These are phyloP conservation scores for Plasmopara muralis DNA, from an alignment of 352 stramenopile genomes.

Conservation along the genomic window DNA sequence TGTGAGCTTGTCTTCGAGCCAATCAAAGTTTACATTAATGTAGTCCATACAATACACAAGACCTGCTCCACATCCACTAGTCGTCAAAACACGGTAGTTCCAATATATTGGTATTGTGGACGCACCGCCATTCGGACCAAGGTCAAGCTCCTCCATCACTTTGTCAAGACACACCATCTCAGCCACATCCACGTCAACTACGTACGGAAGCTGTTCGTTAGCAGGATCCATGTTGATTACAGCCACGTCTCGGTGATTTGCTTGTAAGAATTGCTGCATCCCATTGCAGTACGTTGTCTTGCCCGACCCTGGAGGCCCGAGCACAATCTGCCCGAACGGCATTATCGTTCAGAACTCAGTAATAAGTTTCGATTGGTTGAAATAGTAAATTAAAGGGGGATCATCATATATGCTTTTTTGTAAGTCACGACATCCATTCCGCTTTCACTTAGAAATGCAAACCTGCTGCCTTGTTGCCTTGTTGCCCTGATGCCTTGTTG, in stretches of 20 bases:
- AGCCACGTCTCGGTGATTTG: slow-evolving; percentile 59
- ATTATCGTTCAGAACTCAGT: slow-evolving; percentile 20
- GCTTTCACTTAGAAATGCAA: too few relatives aligned
- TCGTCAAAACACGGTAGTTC: background rate
- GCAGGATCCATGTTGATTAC: slow-evolving; percentile 98
- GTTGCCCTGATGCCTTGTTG: too few relatives aligned
- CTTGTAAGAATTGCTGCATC: slow-evolving; percentile 92
- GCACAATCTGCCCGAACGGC: slow-evolving; percentile 73
- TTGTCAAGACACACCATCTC: slow-evolving; percentile 96
- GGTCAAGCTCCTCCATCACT: slow-evolving; percentile 90
- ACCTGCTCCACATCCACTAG: slow-evolving; percentile 21
- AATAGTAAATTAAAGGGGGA: too few relatives aligned
- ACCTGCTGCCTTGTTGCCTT: too few relatives aligned
- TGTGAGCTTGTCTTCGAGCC: slow-evolving; percentile 93
- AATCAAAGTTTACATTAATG: slow-evolving; percentile 97
- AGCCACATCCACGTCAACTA: slow-evolving; percentile 87
- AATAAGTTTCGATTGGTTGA: background rate
- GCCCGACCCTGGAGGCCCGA: slow-evolving; percentile 78
- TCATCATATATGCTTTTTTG: too few relatives aligned
- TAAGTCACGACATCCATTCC: too few relatives aligned
- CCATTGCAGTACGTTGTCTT: slow-evolving; percentile 99
- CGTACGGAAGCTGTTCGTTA: slow-evolving; percentile 89
- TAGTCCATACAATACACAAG: slow-evolving; percentile 99
- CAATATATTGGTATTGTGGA: slow-evolving; percentile 7
- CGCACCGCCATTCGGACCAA: slow-evolving; percentile 93